Evolutionary conservation across 768 basidiomycete species (phyloP).

Genomic region (Suillus americanus): DNA sequence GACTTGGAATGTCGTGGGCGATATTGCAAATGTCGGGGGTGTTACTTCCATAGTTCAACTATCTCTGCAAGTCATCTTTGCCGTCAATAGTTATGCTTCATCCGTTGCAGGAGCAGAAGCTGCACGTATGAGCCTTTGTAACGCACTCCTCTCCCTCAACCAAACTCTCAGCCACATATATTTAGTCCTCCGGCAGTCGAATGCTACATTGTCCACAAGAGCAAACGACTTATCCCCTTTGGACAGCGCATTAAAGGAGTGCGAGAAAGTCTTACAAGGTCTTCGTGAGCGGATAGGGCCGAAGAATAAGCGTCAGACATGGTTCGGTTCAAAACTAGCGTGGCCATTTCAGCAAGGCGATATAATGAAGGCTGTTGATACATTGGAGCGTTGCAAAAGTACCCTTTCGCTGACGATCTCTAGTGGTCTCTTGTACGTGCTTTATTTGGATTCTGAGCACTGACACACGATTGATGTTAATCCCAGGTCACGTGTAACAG

Average conservation of each 20-base stretch:
- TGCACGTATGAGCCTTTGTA: neutral
- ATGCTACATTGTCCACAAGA: neutral
- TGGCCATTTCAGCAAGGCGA: neutral
- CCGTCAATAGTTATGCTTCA: neutral
- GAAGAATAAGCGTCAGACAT: neutral
- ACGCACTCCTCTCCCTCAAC: neutral
- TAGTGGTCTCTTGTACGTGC: neutral
- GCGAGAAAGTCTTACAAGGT: neutral
- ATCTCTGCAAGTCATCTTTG: neutral
- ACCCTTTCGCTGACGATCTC: neutral
- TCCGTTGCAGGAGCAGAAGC: neutral
- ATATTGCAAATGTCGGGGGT: neutral
- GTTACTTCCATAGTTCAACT: neutral
- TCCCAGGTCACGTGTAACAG: neutral
- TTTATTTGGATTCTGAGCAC: neutral
- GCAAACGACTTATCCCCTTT: neutral
- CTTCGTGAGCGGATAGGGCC: neutral
- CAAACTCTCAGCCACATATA: neutral
- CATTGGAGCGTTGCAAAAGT: neutral
- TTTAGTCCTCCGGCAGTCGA: neutral
- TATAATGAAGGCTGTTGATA: neutral
- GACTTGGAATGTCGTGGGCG: neutral
- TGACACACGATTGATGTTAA: neutral
- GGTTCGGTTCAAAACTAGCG: neutral
- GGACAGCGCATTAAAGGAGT: neutral